Conservation (phyloP, 805 yeast genomes). For the Yamadazyma philogaea region DNA sequence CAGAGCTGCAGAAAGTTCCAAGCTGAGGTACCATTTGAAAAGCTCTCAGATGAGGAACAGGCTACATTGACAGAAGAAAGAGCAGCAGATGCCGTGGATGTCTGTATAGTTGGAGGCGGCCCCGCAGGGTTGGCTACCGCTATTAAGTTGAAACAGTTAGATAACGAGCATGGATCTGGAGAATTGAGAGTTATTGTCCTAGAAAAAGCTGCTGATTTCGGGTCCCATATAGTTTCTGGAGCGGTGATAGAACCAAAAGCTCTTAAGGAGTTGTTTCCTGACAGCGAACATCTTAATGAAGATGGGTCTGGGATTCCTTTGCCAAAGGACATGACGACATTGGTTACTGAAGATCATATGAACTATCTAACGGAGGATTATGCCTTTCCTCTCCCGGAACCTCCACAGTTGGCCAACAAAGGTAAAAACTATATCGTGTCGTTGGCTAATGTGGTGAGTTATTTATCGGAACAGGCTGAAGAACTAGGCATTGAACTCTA, state of each 20-base stretch:
- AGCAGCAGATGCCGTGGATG: constrained; percentile 85
- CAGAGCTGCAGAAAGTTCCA: neutral
- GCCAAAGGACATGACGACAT: constrained; percentile 73
- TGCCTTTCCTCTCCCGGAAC: constrained; percentile 80
- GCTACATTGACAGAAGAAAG: constrained; percentile 58
- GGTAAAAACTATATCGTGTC: constrained; percentile 85
- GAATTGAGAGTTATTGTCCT: constrained; percentile 81
- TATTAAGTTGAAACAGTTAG: constrained; percentile 81
- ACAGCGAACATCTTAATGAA: constrained; percentile 46
- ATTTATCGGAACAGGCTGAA: constrained; percentile 85
- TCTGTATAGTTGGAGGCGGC: constrained; percentile 96
- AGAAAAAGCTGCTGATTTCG: constrained; percentile 92
- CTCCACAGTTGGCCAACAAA: constrained; percentile 82
- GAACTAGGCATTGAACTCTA: constrained; percentile 91
- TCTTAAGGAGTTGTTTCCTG: constrained; percentile 77
- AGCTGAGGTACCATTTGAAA: neutral
- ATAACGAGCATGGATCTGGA: constrained; percentile 57
- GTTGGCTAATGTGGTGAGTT: constrained; percentile 73
- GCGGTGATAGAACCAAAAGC: constrained; percentile 93
- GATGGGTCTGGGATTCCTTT: constrained; percentile 65
- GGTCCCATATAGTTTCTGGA: constrained; percentile 89
- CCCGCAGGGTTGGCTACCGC: constrained; percentile 98
- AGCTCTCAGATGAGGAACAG: constrained; percentile 35
- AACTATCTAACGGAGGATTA: constrained; percentile 58
- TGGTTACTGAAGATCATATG: constrained; percentile 74